Evolutionary conservation across 208 protist species (phyloP), one percentile per base, ranked within the genome.

Genomic region (Balamuthia mandrillaris): DNA sequence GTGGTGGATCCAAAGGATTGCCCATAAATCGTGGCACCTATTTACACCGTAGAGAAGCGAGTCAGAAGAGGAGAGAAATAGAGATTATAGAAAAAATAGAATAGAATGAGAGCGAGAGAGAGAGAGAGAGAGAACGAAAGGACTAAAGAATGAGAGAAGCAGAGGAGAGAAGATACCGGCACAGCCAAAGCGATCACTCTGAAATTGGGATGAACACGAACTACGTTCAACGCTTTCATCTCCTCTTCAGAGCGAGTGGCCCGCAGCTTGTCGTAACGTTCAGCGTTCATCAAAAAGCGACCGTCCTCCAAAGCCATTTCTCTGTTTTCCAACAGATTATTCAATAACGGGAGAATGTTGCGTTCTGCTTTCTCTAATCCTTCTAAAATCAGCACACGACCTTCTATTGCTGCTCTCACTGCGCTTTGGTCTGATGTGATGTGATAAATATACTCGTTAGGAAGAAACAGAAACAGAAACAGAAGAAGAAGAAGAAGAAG

Each of bases 271-370:
- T 97, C 95, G 87, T 96, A 97, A 5, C 96, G 93, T 27, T 89
- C 88, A 1, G 94, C 94, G 81, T 94, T 89, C 61, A 97, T 94
- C 21, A 98, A 90, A 27, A 96, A 96, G 42, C 90, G 85, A 35
- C 96, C 96, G 84, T 97, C 96, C 77, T 98, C 95, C 3, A 98
- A 91, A 35, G 92, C 72, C 97, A 98, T 98, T 89, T 98, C 97
- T 6, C 96, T 86, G 86, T 98, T 98, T 66, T 98, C 96, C 14
- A 98, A 89, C 31, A 98, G 88, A 81, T 98, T 98, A 91, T 98
- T 98, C 74, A 97, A 92, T 27, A 97, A 92, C 3, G 95, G 72
- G 5, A 81, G 51, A n/a, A 81, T 81, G 31, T 81, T 98, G 18
- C 95, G 93, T 90, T 98, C 97, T 10, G 95, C 95, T 85, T 94